Evolutionary conservation across 805 yeast species (phyloP), one percentile per base, ranked within the genome.

Genomic region (Starmerella vaccinii): DNA sequence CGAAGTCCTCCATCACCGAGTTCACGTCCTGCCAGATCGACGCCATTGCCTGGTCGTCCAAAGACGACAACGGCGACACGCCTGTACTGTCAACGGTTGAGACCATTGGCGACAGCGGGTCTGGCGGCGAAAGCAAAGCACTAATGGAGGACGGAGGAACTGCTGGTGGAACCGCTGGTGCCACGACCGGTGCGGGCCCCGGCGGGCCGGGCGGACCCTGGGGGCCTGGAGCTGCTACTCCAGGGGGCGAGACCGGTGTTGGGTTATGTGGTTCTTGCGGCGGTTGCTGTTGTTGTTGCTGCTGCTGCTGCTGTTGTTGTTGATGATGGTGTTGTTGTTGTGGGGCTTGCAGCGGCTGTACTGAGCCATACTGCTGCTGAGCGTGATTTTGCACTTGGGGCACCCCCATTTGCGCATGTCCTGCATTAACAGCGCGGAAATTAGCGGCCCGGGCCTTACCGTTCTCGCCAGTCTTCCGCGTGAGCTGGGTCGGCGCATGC

Each of bases 1-100:
- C 96, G 67, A 86, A 87, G 62, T 86, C 95, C 62, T 84, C 85
- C 95, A 87, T 85, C 51, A 87, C 84, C 44, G 85, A 73, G 57
- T 86, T 95, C 26, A 87, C 89, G 62, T 87, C 94, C 61, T 81
- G 83, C 88, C 83, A 81, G 21, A 80, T 68, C 57, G 53, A 46
- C 12, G 49, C 35, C 16, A 51, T 54, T 8, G 57, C 50, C 8
- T 47, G 51, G 3, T 54, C 41, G 23, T 44, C 57, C 41, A 53
- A 41, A 5, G 34, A 51, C 30, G 56, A 48, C 10, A 53, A 38
- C 9, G 57, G 57, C 35, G 56, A 47, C 15, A 35, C 45, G 16
- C 37, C 43, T 6, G 54, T 33, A 16, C 45, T 35, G 27, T 39
- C 39, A 4, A 46, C 7, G 18, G 19, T 22, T 12, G 40, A 19